Conservation (phyloP, 345 rosid genomes). For the Toxicodendron radicans region DNA sequence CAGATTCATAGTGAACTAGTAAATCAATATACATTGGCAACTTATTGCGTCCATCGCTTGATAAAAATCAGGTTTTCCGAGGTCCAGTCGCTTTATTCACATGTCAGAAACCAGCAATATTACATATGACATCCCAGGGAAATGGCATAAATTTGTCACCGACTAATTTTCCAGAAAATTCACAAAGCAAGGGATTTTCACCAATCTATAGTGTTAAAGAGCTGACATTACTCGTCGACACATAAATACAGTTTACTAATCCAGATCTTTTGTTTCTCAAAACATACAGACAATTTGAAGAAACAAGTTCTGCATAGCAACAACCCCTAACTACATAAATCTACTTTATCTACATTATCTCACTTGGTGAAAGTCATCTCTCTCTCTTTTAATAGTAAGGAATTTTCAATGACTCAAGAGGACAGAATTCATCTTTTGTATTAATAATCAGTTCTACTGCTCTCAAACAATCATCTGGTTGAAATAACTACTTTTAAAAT, state of each 20-base stretch:
- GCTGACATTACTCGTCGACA: slow-evolving; percentile 14
- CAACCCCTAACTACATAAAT: slow-evolving; percentile 20
- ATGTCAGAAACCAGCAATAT: not conserved
- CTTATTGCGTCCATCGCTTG: not conserved
- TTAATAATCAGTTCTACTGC: slow-evolving; percentile 17
- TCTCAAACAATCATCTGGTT: slow-evolving; percentile 18
- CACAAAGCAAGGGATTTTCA: not conserved
- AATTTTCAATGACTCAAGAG: slow-evolving; percentile 9
- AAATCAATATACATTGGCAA: not conserved
- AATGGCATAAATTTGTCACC: not conserved
- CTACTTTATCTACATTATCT: slow-evolving; percentile 14
- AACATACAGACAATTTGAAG: slow-evolving; percentile 6
- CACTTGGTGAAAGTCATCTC: not conserved
- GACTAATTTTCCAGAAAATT: not conserved
- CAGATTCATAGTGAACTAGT: not conserved
- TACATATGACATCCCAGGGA: not conserved
- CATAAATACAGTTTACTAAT: slow-evolving; percentile 25
- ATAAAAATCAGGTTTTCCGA: not conserved
- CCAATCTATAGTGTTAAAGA: slow-evolving; percentile 10
- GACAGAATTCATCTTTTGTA: not conserved
- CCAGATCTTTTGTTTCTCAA: slow-evolving; percentile 8
- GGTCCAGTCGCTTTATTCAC: not conserved
- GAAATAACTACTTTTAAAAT: slow-evolving; percentile 16
- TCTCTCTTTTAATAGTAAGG: not conserved
- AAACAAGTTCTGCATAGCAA: slow-evolving; percentile 12